These are phyloP conservation scores for Bremia lactucae DNA, from an alignment of 352 stramenopile species.

Conservation along the genomic window DNA sequence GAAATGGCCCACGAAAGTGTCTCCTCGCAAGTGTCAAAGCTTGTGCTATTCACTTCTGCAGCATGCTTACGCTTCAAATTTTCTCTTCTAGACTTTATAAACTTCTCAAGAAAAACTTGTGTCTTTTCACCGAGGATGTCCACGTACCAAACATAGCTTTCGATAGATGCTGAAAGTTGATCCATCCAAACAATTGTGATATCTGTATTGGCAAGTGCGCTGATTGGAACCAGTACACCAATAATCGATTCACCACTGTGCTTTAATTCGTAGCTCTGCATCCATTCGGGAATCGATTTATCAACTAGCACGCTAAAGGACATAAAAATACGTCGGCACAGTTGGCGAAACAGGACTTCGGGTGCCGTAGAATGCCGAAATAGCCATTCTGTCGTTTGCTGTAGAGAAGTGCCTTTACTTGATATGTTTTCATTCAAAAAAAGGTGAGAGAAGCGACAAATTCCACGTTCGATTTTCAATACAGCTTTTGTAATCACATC, in stretches of 20 bases:
- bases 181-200: conserved; percentile 47
- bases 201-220: conserved; percentile 23
- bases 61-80: conserved; percentile 26
- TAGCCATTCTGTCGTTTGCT: conserved; percentile 24
- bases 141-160: conserved; percentile 46
- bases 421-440: conserved; percentile 19
- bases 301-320: conserved; percentile 34
- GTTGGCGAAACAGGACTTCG: conserved; percentile 27
- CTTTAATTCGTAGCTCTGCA: conserved; percentile 26
- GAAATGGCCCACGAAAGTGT: conserved; percentile 29
- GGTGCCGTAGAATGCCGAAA: conserved; percentile 29
- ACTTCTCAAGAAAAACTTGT: conserved; percentile 9
- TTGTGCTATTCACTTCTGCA: neutral
- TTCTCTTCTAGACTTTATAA: conserved; percentile 1
- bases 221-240: conserved; percentile 33
- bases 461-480: conserved; percentile 42
- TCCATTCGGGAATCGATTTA: conserved; percentile 33
- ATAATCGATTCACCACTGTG: conserved; percentile 14
- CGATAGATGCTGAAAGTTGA: conserved; percentile 45
- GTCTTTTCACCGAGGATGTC: conserved; percentile 31
- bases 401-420: conserved; percentile 5
- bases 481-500: conserved; percentile 60
- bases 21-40: conserved; percentile 9
- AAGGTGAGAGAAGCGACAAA: conserved; percentile 37
- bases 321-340: conserved; percentile 37